Conservation (phyloP, 345 rosid species). For the Hirschfeldia incana region DNA sequence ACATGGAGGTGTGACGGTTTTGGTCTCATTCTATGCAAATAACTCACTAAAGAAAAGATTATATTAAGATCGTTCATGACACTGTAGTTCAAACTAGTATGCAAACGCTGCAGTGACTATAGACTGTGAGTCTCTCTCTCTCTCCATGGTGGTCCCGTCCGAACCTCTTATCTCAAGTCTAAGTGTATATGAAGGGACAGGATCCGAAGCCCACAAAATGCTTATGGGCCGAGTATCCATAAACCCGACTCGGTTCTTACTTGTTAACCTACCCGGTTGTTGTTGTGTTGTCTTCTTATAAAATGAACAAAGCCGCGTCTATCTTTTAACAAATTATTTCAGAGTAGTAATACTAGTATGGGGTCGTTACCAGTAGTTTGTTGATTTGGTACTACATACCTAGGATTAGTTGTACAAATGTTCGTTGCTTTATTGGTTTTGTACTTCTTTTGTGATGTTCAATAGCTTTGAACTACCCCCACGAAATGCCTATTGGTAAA, state of each 20-base stretch:
- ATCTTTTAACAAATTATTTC: too few species aligned
- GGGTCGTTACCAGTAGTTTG: too few species aligned
- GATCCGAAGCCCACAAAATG: neutral
- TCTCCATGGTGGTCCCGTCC: too few species aligned
- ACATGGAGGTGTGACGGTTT: neutral
- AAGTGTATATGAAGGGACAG: neutral
- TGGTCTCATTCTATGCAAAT: neutral
- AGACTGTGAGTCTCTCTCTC: too few species aligned
- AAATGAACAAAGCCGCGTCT: neutral
- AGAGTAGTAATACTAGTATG: too few species aligned
- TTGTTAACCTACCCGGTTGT: constrained; percentile 28
- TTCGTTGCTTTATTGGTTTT: neutral
- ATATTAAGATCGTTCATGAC: too few species aligned
- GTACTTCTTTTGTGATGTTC: constrained; percentile 13
- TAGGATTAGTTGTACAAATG: neutral
- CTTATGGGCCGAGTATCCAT: neutral
- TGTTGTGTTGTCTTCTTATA: constrained; percentile 20
- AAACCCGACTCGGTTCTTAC: constrained; percentile 30
- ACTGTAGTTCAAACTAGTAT: too few species aligned
- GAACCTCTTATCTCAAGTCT: neutral
- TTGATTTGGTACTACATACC: neutral
- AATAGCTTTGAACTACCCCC: neutral
- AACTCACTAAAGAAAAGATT: too few species aligned
- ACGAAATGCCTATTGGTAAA: constrained; percentile 20
- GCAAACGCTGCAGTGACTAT: too few species aligned